phyloP scores from a whole-genome alignment of 2,329 filamentous ascomycete species.

The Rugonectria rugulosa region DNA sequence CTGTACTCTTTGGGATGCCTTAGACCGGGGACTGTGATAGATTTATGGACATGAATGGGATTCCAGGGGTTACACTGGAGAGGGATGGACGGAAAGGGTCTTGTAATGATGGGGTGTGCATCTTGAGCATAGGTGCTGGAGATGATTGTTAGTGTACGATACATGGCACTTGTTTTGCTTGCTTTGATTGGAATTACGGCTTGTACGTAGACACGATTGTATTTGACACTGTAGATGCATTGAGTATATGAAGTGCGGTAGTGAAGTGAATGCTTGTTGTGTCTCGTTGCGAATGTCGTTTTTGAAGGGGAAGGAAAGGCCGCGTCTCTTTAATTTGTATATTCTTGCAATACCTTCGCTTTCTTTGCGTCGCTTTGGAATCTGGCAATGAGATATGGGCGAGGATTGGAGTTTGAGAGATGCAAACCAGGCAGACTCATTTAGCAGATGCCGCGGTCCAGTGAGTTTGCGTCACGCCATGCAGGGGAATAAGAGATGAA shows the following conservation, averaged over 20 bases:
- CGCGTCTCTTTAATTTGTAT: no score
- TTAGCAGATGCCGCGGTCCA: no score
- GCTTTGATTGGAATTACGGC: conserved; percentile 3
- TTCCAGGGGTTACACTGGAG: not conserved
- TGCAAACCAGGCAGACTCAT: no score
- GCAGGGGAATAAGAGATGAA: no score
- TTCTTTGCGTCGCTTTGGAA: no score
- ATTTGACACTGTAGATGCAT: not conserved
- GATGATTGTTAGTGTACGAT: conserved; percentile 13
- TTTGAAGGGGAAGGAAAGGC: no score
- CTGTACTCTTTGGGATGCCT: conserved; percentile 10
- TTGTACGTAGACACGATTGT: not conserved
- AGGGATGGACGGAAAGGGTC: not conserved
- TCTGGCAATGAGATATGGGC: no score
- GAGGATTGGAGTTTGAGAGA: no score
- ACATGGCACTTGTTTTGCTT: conserved; percentile 1
- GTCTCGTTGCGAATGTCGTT: no score
- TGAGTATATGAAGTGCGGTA: not conserved
- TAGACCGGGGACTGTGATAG: conserved; percentile 21
- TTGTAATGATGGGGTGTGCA: conserved; percentile 7
- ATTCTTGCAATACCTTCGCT: no score
- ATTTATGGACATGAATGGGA: conserved; percentile 4
- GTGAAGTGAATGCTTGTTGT: no score
- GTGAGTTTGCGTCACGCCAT: no score
- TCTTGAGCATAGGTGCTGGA: not conserved